Evolutionary conservation across 768 basidiomycete genomes (phyloP), one percentile per base, ranked within the genome.

Genomic region (Mycena haematopus): DNA sequence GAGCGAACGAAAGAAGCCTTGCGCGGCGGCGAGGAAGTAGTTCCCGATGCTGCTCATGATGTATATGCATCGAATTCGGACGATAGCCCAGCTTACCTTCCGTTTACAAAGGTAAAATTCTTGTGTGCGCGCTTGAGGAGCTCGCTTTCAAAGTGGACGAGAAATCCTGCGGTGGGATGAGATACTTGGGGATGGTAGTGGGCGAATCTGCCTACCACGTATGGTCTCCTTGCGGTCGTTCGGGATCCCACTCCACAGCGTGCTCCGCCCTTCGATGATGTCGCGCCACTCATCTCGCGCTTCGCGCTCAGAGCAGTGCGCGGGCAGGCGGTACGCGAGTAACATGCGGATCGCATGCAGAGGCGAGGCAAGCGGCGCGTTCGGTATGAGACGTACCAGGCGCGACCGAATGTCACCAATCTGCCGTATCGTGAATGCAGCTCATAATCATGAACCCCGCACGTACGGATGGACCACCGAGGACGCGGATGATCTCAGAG

Each of bases 281-380:
- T 92, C 87, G 65, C 92, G 81, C 96, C 96, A 99, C 67, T 93
- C 84, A n/a, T 91, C 91, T 65, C 93, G 86, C 22, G 93, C 93
- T 62, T 89, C 86, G 35, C 83, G 81, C 66, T 95, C 91, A 0
- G 86, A 79, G n/a, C 79, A 84, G 17, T 82, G 78, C 5, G 84
- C 76, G 10, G 94, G 89, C 35, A 97, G 80, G 2, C 96, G 87
- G 72, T 95, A 87, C 2, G 91, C 86, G 29, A 99, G 82, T 6
- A 99, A 81, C 24, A 80, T 79, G 24, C 88, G 86, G 67, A 98
- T 92, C 11, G 91, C 86, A 59, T 87, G 84, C 58, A 92, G 76
- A 29, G 89, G 85, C 15, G 92, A 87, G 24, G 78, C 78, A 0
- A 78, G 75, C 6, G 87, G 79, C 1, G 85, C 82, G 17, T 79